Base-by-base conservation (phyloP, 2,329 filamentous ascomycete species). In the Paraphaeosphaeria sporulosa region DNA sequence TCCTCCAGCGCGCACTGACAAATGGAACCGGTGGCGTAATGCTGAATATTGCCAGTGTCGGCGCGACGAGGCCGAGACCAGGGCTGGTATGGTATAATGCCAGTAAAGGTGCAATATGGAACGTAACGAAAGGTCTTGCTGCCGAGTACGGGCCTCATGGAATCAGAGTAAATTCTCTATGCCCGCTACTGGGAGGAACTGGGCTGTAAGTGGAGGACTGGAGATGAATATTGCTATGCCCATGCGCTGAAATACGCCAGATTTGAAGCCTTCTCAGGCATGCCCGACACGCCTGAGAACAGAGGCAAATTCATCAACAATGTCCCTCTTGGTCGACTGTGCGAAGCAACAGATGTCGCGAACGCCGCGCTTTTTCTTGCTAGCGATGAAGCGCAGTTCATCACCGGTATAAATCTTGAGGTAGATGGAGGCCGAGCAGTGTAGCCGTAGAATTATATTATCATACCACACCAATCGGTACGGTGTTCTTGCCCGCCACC, bases 101-200 rank as follows among this genome's bases (percentile, higher is more conserved):
- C 1, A 86, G 84, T 54, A 90, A 90, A 71, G 87, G 84, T 0
- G 87, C 87, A 1, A 85, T 88, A 7, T 82, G 83, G 58, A 88
- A 83, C 46, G 85, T 84, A 9, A 87, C 85, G 4, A 86, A 86
- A 76, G 83, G 83, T 15, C 80, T 92, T 67, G 90, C 89, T 0
- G 86, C 89, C 1, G 90, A 92, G 73, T 92, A 89, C 65, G 90
- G 87, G 0, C 83, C 86, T 0, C 83, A 89, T 55, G 83, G 89
- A 63, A 90, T 92, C 64, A 84, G 89, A 1, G 87, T 92, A 71
- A 92, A 92, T 67, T 83, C 85, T 1, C 84, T 92, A 12, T 89
- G 86, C 43, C 89, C 89, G 0, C 83, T 90, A 0, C 79, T 90
- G 1, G 86, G 85, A 2, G 85, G 83, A 30, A 91, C 89, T 0